Evolutionary conservation across 1,284 basidiomycete genomes (phyloP).

Genomic region (Inonotus hispidus): DNA sequence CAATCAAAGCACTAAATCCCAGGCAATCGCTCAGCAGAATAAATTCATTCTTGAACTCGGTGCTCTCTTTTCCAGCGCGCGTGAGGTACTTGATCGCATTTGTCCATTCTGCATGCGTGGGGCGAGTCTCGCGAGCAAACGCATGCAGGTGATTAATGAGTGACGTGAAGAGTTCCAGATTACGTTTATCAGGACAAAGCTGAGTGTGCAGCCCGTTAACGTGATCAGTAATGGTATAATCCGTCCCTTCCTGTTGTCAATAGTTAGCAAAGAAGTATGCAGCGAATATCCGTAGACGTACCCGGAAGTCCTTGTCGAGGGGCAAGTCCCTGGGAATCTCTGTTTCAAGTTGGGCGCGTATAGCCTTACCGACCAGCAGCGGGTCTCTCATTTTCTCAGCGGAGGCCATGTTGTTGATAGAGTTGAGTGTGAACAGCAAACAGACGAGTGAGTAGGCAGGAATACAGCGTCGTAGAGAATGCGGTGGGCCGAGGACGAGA

Average conservation of each 20-base stretch:
- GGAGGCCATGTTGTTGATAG: constrained; percentile 5
- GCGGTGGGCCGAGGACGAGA: neutral
- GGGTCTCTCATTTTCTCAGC: constrained; percentile 32
- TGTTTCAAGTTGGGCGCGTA: constrained; percentile 33
- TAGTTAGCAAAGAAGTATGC: neutral
- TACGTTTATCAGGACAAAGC: constrained; percentile 32
- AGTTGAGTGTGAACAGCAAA: neutral
- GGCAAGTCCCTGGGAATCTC: constrained; percentile 33
- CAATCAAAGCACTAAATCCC: constrained; percentile 35
- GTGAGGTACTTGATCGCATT: constrained; percentile 32
- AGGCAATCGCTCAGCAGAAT: constrained; percentile 38
- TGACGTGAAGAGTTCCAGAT: constrained; percentile 31
- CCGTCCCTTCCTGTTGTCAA: constrained; percentile 6
- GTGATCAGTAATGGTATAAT: constrained; percentile 17
- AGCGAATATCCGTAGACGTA: constrained; percentile 5
- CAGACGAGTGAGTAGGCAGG: neutral
- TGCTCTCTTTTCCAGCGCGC: constrained; percentile 34
- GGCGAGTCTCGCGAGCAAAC: constrained; percentile 35
- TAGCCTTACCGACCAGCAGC: constrained; percentile 33
- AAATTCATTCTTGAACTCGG: constrained; percentile 37
- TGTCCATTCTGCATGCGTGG: constrained; percentile 36
- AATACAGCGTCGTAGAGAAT: neutral
- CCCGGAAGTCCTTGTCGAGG: constrained; percentile 33
- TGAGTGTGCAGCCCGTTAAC: constrained; percentile 30
- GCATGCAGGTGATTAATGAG: constrained; percentile 36